Base-by-base conservation (phyloP, 805 yeast genomes). In the Metschnikowia hibisci region DNA sequence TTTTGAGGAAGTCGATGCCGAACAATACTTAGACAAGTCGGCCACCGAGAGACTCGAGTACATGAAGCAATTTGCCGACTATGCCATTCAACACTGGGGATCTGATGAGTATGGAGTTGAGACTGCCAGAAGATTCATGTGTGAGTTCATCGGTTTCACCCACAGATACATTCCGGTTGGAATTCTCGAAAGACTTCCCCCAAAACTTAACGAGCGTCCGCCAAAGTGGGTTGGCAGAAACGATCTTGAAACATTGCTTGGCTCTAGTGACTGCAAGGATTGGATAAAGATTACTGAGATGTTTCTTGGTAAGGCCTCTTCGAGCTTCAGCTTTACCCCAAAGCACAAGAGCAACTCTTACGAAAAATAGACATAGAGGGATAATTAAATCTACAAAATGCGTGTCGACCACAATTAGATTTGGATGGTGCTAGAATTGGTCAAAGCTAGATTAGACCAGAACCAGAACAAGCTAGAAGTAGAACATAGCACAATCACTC, bases 61-160 rank as follows among this genome's bases (percentile, higher is more conserved):
- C 33, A 63, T 91, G 55, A 71, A 73, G 50, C 76, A 74, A 40
- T 93, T 81, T 60, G 80, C 95, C 4, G 67, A 81, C 42, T 86
- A 70, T 61, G 97, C 99, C 0, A 73, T 93, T 52, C 88, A 88
- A 54, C 98, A 93, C 64, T 93, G 99, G 98, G 99, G 99, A 4
- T 76, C 96, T 0, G 99, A 93, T 60, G 96, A 87, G 55, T 91
- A 83, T 62, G 99, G 99, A 32, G 77, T 93, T 43, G 84, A 87
- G 45, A 80, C 80, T 51, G 82, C 96, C 11, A 81, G 99, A 64
- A 74, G 98, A 56, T 93, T 80, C 64, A 69, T 91, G 74, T 91
- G 97, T 67, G 99, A 93, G 65, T 93, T 88, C 63, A 71, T 93
- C 60, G 85, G 96, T 37, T 93, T 93, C 64, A 87, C 95, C 54